Conservation (phyloP, 208 protist species). For the Leishmania lainsoni region DNA sequence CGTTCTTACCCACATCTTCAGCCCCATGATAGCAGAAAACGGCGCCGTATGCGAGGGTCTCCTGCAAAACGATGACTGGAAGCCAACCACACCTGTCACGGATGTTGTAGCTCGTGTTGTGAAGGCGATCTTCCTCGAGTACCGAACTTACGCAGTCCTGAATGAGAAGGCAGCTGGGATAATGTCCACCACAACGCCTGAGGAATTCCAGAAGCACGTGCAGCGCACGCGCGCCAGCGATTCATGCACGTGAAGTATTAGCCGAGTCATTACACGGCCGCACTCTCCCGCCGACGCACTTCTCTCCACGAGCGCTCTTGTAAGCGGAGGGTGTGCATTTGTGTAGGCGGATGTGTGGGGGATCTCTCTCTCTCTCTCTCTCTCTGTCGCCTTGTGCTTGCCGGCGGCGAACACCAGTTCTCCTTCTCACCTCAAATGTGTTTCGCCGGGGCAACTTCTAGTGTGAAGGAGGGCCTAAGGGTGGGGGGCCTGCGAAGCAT, state of each 20-base stretch:
- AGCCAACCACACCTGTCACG: slow-evolving; percentile 35
- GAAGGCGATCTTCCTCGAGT: slow-evolving; percentile 50
- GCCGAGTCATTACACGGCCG: background rate
- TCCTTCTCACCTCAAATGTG: background rate
- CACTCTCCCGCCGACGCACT: background rate
- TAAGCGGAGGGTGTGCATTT: background rate
- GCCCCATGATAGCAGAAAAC: slow-evolving; percentile 48
- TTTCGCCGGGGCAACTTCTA: background rate
- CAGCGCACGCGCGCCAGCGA: slow-evolving; percentile 12
- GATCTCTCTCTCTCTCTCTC: background rate
- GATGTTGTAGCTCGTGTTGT: slow-evolving; percentile 45
- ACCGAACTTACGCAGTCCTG: slow-evolving; percentile 30
- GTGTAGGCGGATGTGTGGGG: too few species aligned
- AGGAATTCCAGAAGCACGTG: slow-evolving; percentile 39
- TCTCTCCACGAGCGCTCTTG: background rate
- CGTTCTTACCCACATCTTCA: slow-evolving; percentile 62
- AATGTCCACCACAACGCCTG: slow-evolving; percentile 10
- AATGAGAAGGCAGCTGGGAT: slow-evolving; percentile 46
- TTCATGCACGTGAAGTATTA: background rate
- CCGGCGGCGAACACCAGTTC: background rate
- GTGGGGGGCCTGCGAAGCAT: background rate
- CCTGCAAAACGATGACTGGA: slow-evolving; percentile 44
- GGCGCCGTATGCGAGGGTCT: slow-evolving; percentile 60
- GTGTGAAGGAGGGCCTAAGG: background rate
- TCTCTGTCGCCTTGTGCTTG: background rate